Conservation (phyloP, 2,329 filamentous ascomycete species). For the Ascochyta viciae-villosae region DNA sequence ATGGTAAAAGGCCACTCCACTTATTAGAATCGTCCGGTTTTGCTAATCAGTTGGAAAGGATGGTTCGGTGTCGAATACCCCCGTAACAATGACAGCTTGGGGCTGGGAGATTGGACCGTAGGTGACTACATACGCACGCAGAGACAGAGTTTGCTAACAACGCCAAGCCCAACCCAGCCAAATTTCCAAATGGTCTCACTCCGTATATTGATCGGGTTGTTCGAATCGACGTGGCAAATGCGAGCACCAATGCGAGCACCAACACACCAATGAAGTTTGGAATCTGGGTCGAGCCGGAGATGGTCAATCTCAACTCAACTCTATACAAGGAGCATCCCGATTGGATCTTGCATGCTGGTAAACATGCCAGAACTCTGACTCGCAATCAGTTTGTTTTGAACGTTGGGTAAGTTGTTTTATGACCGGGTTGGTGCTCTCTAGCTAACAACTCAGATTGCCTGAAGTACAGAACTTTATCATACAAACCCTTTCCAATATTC, state of each 20-base stretch:
- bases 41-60: constrained; percentile 51
- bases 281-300: constrained; percentile 73
- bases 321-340: constrained; percentile 69
- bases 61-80: constrained; percentile 72
- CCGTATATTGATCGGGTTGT: constrained; percentile 62
- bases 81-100: constrained; percentile 63
- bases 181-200: constrained; percentile 65
- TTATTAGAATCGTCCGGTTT: no score
- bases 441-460: constrained; percentile 47
- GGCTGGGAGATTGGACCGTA: constrained; percentile 67
- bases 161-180: constrained; percentile 57
- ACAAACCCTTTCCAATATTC: constrained; percentile 60
- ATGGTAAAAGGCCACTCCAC: constrained; percentile 51
- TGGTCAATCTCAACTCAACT: constrained; percentile 69
- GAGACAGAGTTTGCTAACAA: not conserved
- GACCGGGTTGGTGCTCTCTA: no score
- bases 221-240: constrained; percentile 56
- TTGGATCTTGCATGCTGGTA: constrained; percentile 66
- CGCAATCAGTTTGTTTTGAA: constrained; percentile 69
- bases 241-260: constrained; percentile 30
- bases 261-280: constrained; percentile 64
- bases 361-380: constrained; percentile 62
- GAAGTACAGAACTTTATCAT: constrained; percentile 72
- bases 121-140: not conserved
- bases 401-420: constrained; percentile 44